Evolutionary conservation across 2,329 filamentous ascomycete species (phyloP).

Genomic region (Diplocarpon mali): DNA sequence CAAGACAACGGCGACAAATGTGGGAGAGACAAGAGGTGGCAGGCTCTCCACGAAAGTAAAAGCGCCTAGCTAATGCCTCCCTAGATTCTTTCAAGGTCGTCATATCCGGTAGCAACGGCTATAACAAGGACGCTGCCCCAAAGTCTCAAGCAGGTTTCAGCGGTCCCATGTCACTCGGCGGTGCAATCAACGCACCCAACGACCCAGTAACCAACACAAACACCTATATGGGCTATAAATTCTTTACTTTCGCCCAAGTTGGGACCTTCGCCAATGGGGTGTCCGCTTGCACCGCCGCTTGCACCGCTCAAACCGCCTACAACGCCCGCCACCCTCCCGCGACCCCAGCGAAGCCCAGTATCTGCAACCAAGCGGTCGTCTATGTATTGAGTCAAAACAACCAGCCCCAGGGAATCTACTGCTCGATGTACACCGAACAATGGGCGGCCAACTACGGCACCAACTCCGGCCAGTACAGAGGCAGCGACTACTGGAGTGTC

Average conservation of each 20-base stretch:
- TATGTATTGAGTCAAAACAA: conserved; percentile 29
- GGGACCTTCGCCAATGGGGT: conserved; percentile 14
- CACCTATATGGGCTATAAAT: conserved; percentile 26
- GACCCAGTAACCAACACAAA: conserved; percentile 16
- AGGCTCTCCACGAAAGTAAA: not conserved
- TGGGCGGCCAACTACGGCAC: conserved; percentile 19
- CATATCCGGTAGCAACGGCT: conserved; percentile 34
- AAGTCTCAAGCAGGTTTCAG: conserved; percentile 16
- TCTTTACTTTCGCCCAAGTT: conserved; percentile 16
- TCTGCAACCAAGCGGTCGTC: conserved; percentile 30
- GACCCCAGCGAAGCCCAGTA: conserved; percentile 23
- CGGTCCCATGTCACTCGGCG: conserved; percentile 24
- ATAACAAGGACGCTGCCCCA: conserved; percentile 24
- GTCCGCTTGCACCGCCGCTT: conserved; percentile 27
- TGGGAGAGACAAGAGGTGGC: conserved; percentile 25
- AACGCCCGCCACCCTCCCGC: conserved; percentile 25
- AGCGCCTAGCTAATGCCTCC: not conserved
- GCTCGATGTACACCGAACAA: conserved; percentile 22
- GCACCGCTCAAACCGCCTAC: conserved; percentile 28
- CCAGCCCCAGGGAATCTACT: conserved; percentile 30
- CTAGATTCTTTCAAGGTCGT: conserved; percentile 29
- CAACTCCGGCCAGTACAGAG: conserved; percentile 19
- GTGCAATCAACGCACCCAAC: conserved; percentile 27
- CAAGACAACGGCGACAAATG: conserved; percentile 26
- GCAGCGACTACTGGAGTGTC: conserved; percentile 15